These are phyloP conservation scores for Fermentozyma sake DNA, from an alignment of 1,139 yeast species.

Conservation along the genomic window DNA sequence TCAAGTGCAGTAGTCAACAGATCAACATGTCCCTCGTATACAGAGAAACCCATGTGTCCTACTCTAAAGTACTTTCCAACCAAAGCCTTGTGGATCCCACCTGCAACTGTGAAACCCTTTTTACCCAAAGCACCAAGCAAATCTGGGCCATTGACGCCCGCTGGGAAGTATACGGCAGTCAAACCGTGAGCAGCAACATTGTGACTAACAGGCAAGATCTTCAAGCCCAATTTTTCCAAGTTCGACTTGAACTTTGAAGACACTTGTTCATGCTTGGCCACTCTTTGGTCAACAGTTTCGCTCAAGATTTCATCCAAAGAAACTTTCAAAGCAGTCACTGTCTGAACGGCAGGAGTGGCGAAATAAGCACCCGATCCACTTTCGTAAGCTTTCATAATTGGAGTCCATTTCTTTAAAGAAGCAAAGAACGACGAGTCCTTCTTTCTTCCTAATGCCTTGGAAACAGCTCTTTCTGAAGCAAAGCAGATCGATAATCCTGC, in stretches of 20 bases:
- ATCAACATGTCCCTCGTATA: constrained; percentile 42
- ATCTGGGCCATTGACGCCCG: constrained; percentile 63
- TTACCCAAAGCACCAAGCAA: constrained; percentile 50
- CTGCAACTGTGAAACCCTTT: constrained; percentile 80
- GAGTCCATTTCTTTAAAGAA: constrained; percentile 80
- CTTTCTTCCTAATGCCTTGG: constrained; percentile 51
- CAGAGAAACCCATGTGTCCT: constrained; percentile 85
- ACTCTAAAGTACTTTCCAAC: constrained; percentile 83
- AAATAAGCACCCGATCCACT: constrained; percentile 79
- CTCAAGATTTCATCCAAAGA: constrained; percentile 70
- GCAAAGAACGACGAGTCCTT: constrained; percentile 67
- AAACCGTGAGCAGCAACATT: constrained; percentile 81
- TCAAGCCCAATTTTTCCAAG: constrained; percentile 55
- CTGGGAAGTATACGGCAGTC: constrained; percentile 83
- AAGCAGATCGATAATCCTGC: constrained; percentile 82
- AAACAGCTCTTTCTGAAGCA: constrained; percentile 72
- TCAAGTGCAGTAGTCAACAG: constrained; percentile 31
- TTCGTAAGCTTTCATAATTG: constrained; percentile 86
- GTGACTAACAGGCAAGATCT: constrained; percentile 59
- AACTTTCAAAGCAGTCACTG: constrained; percentile 74
- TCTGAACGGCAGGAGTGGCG: constrained; percentile 92
- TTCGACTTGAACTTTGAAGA: constrained; percentile 64
- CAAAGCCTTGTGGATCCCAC: constrained; percentile 83
- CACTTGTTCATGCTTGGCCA: constrained; percentile 57
- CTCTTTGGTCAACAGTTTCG: constrained; percentile 55